phyloP scores from a whole-genome alignment of 169 alveolate genomes.

The Cryptosporidium viatorum region DNA sequence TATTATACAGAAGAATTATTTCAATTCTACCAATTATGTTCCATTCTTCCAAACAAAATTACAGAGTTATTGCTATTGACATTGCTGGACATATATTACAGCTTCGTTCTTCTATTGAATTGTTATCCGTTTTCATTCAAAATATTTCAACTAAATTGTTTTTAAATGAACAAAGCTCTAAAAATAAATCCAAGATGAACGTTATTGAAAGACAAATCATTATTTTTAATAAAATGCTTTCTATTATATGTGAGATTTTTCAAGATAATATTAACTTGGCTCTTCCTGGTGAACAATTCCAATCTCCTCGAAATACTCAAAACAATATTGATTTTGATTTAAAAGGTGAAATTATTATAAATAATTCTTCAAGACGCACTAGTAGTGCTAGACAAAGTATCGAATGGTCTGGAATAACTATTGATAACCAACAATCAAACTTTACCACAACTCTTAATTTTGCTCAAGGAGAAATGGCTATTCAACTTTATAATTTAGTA shows the following conservation, averaged over 20 bases:
- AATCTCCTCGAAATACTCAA: background rate
- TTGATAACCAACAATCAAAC: background rate
- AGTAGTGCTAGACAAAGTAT: slow-evolving; percentile 75
- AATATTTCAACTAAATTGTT: background rate
- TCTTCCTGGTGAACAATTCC: background rate
- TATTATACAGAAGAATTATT: slow-evolving; percentile 49
- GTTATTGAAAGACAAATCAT: slow-evolving; percentile 1
- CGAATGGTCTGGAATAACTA: slow-evolving; percentile 68
- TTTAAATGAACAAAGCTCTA: background rate
- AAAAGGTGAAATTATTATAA: background rate
- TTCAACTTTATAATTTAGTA: slow-evolving; percentile 28
- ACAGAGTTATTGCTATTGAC: slow-evolving; percentile 58
- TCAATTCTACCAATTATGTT: slow-evolving; percentile 53
- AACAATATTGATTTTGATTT: background rate
- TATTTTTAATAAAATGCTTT: background rate
- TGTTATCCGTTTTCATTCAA: slow-evolving; percentile 13
- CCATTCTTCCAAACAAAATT: slow-evolving; percentile 53
- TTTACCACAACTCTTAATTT: background rate
- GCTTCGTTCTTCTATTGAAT: slow-evolving; percentile 22
- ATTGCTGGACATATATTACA: slow-evolving; percentile 44
- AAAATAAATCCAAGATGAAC: background rate
- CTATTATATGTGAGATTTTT: background rate
- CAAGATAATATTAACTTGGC: background rate
- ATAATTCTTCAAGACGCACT: slow-evolving; percentile 21
- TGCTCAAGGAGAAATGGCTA: slow-evolving; percentile 66